Evolutionary conservation across 768 basidiomycete genomes (phyloP), one percentile per base, ranked within the genome.

Genomic region (Pulveroboletus frians): DNA sequence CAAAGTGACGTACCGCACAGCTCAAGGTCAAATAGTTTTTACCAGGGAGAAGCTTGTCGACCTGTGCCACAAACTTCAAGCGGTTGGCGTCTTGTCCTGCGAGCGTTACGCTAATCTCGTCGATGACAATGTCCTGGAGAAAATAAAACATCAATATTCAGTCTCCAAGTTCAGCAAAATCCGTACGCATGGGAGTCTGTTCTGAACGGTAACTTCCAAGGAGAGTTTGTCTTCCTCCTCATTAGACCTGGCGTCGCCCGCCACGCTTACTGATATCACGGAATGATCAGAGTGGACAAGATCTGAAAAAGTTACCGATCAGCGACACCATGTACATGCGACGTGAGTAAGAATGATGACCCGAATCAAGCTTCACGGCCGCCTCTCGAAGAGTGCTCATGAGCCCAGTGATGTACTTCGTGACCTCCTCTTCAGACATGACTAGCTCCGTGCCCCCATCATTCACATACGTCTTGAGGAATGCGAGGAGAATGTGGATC

Each of bases 401-500:
- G 46, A 88, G 69, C 18, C 67, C 62, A 6, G 74, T 57, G 36
- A 88, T 64, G 66, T 86, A 83, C 29, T 69, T 69, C 10, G 71
- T 49, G 47, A 74, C 73, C 56, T 80, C 79, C 9, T 72, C 73
- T 48, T 79, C 72, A 44, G 76, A 71, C 54, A 80, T 69, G 38
- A 88, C 66, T 49, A 84, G 53, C 43, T 83, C 80, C 38, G 68
- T 67, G 4, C 74, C 78, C 34, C 68, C 58, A 55, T 78, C 78
- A 27, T 80, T 81, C 15, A 81, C 76, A 51, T 79, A 84, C 11
- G 80, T 77, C 59, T 80, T 83, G 37, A 96, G 73, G 64, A 88
- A 93, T 5, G 87, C 79, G 27, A 93, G 72, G 6, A 87, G 73
- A 14, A 85, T 76, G 52, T 87, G 81, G 18, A 89, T 77, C 91